Percentiles rank a stretch among this genome's conserved stretches.
Conservation (phyloP, 257 asterid species). For the Forsythia viridissima region DNA sequence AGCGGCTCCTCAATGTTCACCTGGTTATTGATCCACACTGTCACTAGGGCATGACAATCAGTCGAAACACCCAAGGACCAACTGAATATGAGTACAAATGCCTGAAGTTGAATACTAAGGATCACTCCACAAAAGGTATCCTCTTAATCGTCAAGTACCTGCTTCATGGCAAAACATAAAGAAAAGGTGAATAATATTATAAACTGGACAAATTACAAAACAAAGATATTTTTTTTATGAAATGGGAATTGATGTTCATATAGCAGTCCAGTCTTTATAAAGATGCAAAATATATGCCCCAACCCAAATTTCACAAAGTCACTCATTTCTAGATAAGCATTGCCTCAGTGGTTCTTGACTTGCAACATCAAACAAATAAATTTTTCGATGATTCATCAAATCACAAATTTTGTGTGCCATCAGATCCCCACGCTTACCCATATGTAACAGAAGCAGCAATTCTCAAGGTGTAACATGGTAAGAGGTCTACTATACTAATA, state of each 20-base stretch:
- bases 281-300: neutral
- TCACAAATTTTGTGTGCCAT: neutral
- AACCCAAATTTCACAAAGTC: neutral
- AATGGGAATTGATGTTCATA: slow-evolving; percentile 3
- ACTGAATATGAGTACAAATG: slow-evolving; percentile 16
- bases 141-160: slow-evolving; percentile 30
- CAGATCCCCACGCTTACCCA: too few relatives aligned
- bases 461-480: neutral
- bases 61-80: slow-evolving; percentile 11
- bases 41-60: slow-evolving; percentile 24
- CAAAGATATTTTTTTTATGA: slow-evolving; percentile 2
- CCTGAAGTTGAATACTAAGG: slow-evolving; percentile 1
- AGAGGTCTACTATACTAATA: neutral
- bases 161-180: slow-evolving; percentile 14
- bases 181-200: neutral
- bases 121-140: slow-evolving; percentile 14
- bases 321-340: slow-evolving; percentile 10
- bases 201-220: neutral
- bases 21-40: slow-evolving; percentile 17
- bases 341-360: slow-evolving; percentile 5
- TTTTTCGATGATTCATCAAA: slow-evolving; percentile 7
- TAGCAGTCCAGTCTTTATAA: slow-evolving; percentile 6
- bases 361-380: neutral
- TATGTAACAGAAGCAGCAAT: neutral
- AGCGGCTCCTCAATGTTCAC: slow-evolving; percentile 17